These are phyloP conservation scores for Metschnikowia dekortorum DNA, from an alignment of 805 yeast genomes.

Conservation along the genomic window DNA sequence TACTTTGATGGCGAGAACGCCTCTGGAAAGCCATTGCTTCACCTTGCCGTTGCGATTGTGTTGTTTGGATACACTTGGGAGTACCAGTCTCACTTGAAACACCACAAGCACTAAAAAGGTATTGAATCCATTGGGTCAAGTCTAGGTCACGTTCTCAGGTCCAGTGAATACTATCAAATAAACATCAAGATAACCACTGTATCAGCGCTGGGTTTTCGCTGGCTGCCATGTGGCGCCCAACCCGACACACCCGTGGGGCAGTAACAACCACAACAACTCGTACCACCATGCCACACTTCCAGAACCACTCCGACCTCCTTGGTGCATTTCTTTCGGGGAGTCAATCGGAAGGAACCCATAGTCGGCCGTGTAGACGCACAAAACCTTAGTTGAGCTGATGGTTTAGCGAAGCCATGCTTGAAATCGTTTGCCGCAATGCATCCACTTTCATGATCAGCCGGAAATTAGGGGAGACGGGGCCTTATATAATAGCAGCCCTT, in stretches of 20 bases:
- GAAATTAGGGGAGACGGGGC: not conserved
- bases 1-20: conserved; percentile 82
- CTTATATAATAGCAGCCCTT: not conserved
- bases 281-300: too few relatives aligned
- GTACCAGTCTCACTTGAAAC: conserved; percentile 81
- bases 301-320: too few relatives aligned
- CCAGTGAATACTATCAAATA: not conserved
- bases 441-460: not conserved
- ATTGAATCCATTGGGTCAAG: not conserved
- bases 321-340: too few relatives aligned
- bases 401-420: not conserved
- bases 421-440: not conserved
- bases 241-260: too few relatives aligned
- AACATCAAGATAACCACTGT: not conserved
- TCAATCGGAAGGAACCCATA: too few relatives aligned
- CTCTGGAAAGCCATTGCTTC: conserved; percentile 77
- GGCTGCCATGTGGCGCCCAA: too few relatives aligned
- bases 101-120: conserved; percentile 21
- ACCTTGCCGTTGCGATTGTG: conserved; percentile 64
- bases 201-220: not conserved
- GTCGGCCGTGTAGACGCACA: not conserved
- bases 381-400: not conserved
- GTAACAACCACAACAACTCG: too few relatives aligned
- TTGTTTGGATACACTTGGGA: conserved; percentile 85
- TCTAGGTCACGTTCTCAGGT: not conserved